These are phyloP conservation scores for Chrysophaeum taylorii DNA, from an alignment of 352 stramenopile species.

Conservation along the genomic window DNA sequence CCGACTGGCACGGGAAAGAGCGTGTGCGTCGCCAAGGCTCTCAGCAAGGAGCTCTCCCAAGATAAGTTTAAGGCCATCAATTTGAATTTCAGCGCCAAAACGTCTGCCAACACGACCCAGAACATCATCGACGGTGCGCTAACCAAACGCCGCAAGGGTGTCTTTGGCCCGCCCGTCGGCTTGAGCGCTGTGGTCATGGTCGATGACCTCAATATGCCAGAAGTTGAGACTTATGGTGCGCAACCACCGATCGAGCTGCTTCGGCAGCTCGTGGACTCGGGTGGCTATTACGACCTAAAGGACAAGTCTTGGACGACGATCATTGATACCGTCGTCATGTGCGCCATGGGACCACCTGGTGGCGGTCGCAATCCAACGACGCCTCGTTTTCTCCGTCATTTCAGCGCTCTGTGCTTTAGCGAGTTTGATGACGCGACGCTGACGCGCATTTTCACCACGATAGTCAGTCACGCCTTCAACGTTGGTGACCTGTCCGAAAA, in stretches of 20 bases:
- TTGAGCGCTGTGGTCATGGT: conserved; percentile 77
- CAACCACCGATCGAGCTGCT: conserved; percentile 81
- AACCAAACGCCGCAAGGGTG: conserved; percentile 75
- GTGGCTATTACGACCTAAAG: conserved; percentile 76
- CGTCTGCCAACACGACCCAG: conserved; percentile 82
- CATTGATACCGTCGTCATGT: conserved; percentile 72
- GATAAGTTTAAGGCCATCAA: conserved; percentile 69
- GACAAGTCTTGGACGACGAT: conserved; percentile 79
- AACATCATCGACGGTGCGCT: conserved; percentile 89
- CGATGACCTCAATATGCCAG: conserved; percentile 84
- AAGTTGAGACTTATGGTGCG: conserved; percentile 80
- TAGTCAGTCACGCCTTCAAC: conserved; percentile 61
- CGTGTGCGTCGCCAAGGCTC: conserved; percentile 64
- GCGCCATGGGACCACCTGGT: conserved; percentile 76
- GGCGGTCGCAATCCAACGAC: conserved; percentile 76
- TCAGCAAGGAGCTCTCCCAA: conserved; percentile 64
- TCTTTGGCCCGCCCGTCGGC: conserved; percentile 73
- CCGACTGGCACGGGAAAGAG: conserved; percentile 84
- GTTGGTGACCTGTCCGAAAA: conserved; percentile 75
- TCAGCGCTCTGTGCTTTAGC: conserved; percentile 80
- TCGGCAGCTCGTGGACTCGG: conserved; percentile 71
- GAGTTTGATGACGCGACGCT: conserved; percentile 82
- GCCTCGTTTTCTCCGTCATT: conserved; percentile 71
- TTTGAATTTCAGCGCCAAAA: conserved; percentile 80
- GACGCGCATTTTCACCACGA: conserved; percentile 77